Conservation (phyloP, 768 basidiomycete species). For the Lactifluus piperatus region DNA sequence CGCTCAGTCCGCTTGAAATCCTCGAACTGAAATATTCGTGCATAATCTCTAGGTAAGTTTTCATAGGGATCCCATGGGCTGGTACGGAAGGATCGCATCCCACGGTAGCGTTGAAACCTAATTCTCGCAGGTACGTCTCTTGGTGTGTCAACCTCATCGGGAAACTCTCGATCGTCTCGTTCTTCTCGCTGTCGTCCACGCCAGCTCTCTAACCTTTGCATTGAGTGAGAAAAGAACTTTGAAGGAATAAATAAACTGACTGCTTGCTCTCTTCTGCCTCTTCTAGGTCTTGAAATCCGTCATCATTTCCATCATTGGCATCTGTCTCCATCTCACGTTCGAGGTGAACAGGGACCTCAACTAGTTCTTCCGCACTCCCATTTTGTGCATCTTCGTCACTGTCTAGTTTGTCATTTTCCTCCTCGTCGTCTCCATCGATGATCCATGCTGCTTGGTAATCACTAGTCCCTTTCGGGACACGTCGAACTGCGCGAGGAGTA, state of each 20-base stretch:
- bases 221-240: constrained; percentile 6
- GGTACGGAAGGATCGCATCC: constrained; percentile 86
- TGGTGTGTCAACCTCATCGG: constrained; percentile 95
- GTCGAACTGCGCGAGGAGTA: constrained; percentile 71
- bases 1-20: constrained; percentile 84
- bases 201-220: constrained; percentile 57
- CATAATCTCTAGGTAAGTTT: constrained; percentile 90
- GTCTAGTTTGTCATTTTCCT: constrained; percentile 27
- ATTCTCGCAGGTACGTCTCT: constrained; percentile 67
- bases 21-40: constrained; percentile 93
- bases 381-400: constrained; percentile 33
- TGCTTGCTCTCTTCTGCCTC: constrained; percentile 80
- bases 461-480: constrained; percentile 91
- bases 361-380: constrained; percentile 44
- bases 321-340: constrained; percentile 44
- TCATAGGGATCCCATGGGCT: constrained; percentile 98
- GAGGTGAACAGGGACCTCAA: constrained; percentile 42
- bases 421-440: constrained; percentile 60
- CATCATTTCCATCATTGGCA: constrained; percentile 36
- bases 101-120: constrained; percentile 89
- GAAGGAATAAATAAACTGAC: constrained; percentile 39
- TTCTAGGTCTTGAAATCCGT: constrained; percentile 69
- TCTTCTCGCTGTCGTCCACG: constrained; percentile 63
- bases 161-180: constrained; percentile 78
- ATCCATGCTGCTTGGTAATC: constrained; percentile 98